Evolutionary conservation across 306 rosid species (phyloP), one percentile per base, ranked within the genome.

Genomic region (Corylus avellana): DNA sequence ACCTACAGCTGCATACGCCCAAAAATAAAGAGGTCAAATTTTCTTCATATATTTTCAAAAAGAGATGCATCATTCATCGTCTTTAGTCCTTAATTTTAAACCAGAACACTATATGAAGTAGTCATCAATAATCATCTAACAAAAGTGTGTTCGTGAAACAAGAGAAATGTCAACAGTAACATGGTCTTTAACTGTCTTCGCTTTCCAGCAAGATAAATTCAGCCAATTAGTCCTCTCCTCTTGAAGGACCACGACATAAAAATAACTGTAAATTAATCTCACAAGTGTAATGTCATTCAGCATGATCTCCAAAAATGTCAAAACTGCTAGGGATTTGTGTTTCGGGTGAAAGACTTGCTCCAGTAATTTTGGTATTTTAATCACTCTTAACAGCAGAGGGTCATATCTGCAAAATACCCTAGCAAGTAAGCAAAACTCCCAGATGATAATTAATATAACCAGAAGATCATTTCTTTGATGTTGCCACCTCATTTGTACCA

Each of bases 401-500:
- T 67, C 29, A 42, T 67, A 39, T 39, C 35, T 67, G 42, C 27
- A 3, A 67, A 8, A 67, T 3, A 29, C 17, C 18, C 27, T 64
- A 48, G 57, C 35, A 51, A 61, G 68, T 27, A 70, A 37, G 51
- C 29, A 49, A 50, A 55, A 42, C n/a, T 74, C 35, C 68, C 39
- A 8, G 55, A 32, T 10, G 61, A 69, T 27, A 72, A 64, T 39
- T 17, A 42, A 2, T 18, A 42, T 10, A 78, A 25, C 20, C 54
- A 56, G 18, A 74, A 46, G 32, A 42, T 44, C 32, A 67, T 42
- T 71, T 16, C 44, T 35, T 76, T 69, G 66, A 18, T 44, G 25
- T 75, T 79, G 50, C 59, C 42, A 48, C 82, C 78, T 95, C 87
- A 95, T 82, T 95, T 93, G 85, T 95, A 95, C 99, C 99, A 95